Base-by-base conservation (phyloP, 2,329 filamentous ascomycete genomes). In the Colletotrichum sp. region DNA sequence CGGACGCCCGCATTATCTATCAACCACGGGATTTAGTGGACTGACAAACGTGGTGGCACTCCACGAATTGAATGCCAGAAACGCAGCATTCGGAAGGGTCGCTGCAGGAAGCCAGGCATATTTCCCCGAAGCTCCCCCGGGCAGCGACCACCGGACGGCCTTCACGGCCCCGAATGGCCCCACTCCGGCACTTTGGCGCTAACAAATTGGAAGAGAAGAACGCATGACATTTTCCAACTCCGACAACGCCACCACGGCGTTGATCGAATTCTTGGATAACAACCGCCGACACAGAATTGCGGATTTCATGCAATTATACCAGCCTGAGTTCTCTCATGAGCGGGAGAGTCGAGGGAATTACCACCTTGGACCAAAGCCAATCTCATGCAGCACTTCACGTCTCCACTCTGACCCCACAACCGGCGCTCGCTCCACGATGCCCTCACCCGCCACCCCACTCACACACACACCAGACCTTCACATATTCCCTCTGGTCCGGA, bases 241-340 rank as follows among this genome's bases (percentile, higher is more conserved):
- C 4, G n/a, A 21, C 44, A n/a, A 21, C 6, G 18, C n/a, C 44
- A 49, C 10, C 1, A 21, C 10, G 6, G 6, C n/a, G 0, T n/a
- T n/a, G 44, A n/a, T 52, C 10, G 10, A 3, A 4, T 52, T 13
- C 4, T 12, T 8, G 10, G 10, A 8, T 7, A 3, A 21, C 10
- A 21, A 1, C 4, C 3, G 4, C 2, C 18, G n/a, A 21, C n/a
- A 13, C 1, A 52, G 44, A 13, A 4, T 13, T 52, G 2, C 44
- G n/a, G 0, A 5, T 52, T 21, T 21, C n/a, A 5, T 4, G 10
- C 2, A 52, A 13, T 5, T 4, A 52, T 0, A 2, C 44, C 44
- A 7, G 44, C 2, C 10, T 13, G n/a, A 13, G 0, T 21, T 21
- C 2, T 21, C n/a, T 52, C n/a, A 4, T 10, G 44, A 52, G n/a